Base-by-base conservation (phyloP, 257 asterid species). In the Solanum piurae region DNA sequence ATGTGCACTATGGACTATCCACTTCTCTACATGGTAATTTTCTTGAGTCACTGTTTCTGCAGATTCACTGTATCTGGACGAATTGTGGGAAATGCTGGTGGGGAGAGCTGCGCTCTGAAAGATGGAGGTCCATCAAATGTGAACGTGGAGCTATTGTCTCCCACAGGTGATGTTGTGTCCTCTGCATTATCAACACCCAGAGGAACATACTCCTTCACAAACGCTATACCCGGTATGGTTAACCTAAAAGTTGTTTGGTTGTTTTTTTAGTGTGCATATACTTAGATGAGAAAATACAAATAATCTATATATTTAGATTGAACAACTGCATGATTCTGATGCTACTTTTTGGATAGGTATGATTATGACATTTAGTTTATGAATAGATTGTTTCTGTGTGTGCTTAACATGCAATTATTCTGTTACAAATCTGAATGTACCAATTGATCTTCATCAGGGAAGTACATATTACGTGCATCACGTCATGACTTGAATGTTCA, bases 31-130 rank as follows among this genome's bases (percentile, higher is more conserved):
- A 29, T 83, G 44, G 80, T 80, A 79, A 84, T 87, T 76, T 93
- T 84, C 80, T 75, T 82, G 86, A 71, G 87, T 88, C 87, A 46
- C 83, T 92, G 27, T 71, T 88, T 87, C 83, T 90, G 90, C 92
- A 97, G 99, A 89, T 95, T 97, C 93, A 90, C 97, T 88, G 80
- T 94, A 73, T 87, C 94, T 79, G 99, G 99, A 85, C 91, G 94
- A 89, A 93, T 97, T 86, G 92, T 94, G 36, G 99, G 98, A 90
- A 96, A 97, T 64, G 95, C 90, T 89, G 95, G 97, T n/a, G 98
- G 98, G 36, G 92, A 91, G 84, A 93, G 97, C 91, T 97, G 98
- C 90, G 87, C 92, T 8, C 89, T 83, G 85, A 95, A 93, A 91
- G 89, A 89, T 83, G 95, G 93, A 36, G 99, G 99, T 87, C 99